These are phyloP conservation scores for Zygosaccharomyces gambellarensis DNA, from an alignment of 805 yeast genomes.

Conservation along the genomic window DNA sequence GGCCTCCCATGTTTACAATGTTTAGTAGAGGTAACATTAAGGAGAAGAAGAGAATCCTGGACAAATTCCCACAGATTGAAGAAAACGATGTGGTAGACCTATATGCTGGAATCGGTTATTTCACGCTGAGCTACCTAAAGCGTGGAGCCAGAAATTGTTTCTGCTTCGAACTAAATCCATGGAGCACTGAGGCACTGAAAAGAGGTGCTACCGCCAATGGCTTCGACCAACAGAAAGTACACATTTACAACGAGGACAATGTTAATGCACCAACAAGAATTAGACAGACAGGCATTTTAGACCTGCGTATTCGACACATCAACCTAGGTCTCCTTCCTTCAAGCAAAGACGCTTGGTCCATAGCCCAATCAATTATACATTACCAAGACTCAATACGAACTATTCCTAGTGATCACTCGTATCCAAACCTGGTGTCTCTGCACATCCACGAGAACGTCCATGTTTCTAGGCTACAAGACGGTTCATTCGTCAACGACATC, in stretches of 20 bases:
- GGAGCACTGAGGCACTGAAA: constrained; percentile 71
- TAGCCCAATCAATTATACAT: constrained; percentile 32
- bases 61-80: constrained; percentile 36
- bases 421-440: constrained; percentile 27
- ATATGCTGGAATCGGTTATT: constrained; percentile 85
- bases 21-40: constrained; percentile 82
- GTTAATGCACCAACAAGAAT: constrained; percentile 45
- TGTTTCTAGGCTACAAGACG: constrained; percentile 35
- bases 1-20: constrained; percentile 88
- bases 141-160: constrained; percentile 49
- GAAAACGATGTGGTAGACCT: constrained; percentile 55
- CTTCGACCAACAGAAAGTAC: constrained; percentile 30
- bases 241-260: constrained; percentile 62
- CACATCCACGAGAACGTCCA: constrained; percentile 79
- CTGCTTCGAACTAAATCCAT: constrained; percentile 82
- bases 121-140: constrained; percentile 61
- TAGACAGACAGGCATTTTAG: constrained; percentile 24
- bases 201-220: constrained; percentile 48
- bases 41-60: constrained; percentile 65
- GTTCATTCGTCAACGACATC: constrained; percentile 11
- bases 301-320: constrained; percentile 44
- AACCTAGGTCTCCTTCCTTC: constrained; percentile 78
- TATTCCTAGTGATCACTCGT: constrained; percentile 1
- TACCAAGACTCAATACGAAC: constrained; percentile 8
- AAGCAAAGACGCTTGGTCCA: constrained; percentile 57